phyloP scores from a whole-genome alignment of 2,329 filamentous ascomycete genomes.

The Aspergillus oerlinghausenensis region DNA sequence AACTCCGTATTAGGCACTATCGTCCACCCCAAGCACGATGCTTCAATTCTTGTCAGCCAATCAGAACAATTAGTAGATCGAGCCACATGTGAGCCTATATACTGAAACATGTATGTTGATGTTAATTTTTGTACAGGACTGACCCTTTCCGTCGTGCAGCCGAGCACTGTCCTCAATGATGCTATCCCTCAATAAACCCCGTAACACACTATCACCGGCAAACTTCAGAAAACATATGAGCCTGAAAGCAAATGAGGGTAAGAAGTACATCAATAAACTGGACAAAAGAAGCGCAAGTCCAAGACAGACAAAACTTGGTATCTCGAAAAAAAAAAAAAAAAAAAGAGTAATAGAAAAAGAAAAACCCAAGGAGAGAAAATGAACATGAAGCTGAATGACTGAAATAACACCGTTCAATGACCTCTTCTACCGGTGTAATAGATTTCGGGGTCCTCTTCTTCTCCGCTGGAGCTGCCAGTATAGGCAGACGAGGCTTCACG shows the following conservation, averaged over 20 bases:
- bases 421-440: conserved; percentile 24
- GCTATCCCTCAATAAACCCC: background rate
- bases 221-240: background rate
- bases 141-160: background rate
- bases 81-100: background rate
- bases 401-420: conserved; percentile 8
- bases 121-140: background rate
- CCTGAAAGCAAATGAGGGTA: background rate
- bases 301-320: background rate
- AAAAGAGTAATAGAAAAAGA: background rate
- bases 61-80: background rate
- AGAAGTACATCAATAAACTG: background rate
- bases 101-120: background rate
- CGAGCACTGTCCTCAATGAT: background rate
- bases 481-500: conserved; percentile 29
- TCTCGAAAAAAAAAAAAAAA: background rate
- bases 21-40: background rate
- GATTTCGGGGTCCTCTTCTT: conserved; percentile 26
- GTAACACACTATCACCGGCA: background rate
- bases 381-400: background rate
- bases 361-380: background rate
- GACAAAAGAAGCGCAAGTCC: conserved; percentile 5
- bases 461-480: conserved; percentile 29
- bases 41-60: background rate
- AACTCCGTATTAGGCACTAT: background rate